Evolutionary conservation across 2,329 filamentous ascomycete species (phyloP).

Genomic region (Neurospora sp.): DNA sequence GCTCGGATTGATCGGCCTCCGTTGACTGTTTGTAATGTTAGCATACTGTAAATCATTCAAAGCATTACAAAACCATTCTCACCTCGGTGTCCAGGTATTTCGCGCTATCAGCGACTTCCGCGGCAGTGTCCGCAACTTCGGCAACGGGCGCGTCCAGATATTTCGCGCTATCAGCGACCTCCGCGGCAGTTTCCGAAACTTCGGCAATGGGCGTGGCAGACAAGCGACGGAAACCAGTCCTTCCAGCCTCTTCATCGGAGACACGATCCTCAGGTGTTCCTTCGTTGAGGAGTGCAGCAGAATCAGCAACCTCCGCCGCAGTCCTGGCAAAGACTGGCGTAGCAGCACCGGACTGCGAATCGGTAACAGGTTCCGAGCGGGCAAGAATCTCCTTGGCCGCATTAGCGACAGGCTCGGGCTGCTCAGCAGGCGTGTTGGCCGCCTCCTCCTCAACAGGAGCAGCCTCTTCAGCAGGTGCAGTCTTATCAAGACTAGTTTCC

Average conservation of each 20-base stretch:
- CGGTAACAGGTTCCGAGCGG: background rate
- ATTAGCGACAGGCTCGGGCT: constrained; percentile 6
- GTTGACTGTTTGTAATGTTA: constrained; percentile 3
- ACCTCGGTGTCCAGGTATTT: constrained; percentile 9
- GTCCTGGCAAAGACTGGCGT: constrained; percentile 21
- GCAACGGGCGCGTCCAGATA: constrained; percentile 22
- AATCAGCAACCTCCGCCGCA: constrained; percentile 27
- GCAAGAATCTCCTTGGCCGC: constrained; percentile 9
- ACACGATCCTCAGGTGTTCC: constrained; percentile 22
- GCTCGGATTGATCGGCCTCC: constrained; percentile 6
- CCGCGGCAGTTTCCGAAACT: constrained; percentile 32
- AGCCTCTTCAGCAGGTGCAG: background rate
- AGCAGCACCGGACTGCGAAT: constrained; percentile 15
- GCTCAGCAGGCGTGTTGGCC: background rate
- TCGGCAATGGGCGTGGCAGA: constrained; percentile 31
- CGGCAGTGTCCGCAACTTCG: background rate
- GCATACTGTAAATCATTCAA: background rate
- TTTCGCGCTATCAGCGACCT: constrained; percentile 29
- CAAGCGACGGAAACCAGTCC: constrained; percentile 24
- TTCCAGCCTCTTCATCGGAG: constrained; percentile 24
- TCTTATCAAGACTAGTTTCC: constrained; percentile 2
- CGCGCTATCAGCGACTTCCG: background rate
- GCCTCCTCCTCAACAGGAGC: background rate
- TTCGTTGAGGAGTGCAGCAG: constrained; percentile 22
- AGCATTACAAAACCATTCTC: background rate